Evolutionary conservation across 192 early-diverging fungal species (phyloP).

Genomic region (Coemansia sp.): DNA sequence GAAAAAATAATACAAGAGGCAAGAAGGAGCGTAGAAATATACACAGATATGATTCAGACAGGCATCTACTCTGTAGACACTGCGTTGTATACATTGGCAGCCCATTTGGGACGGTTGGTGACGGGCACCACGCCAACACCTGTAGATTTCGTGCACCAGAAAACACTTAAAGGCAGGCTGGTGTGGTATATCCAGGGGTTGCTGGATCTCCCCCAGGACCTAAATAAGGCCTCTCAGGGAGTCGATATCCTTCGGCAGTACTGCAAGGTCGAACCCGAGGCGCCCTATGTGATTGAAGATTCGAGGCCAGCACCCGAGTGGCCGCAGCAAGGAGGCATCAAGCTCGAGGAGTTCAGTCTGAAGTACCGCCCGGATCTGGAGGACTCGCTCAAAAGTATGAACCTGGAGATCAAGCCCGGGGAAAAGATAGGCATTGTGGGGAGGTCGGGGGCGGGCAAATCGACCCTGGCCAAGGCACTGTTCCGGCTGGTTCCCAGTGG

Average conservation of each 20-base stretch:
- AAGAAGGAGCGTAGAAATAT: not conserved
- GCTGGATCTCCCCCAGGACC: not conserved
- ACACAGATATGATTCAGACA: too few species aligned
- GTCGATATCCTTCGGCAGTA: conserved; percentile 53
- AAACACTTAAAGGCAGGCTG: not conserved
- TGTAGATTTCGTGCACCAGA: conserved; percentile 2
- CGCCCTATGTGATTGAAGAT: conserved; percentile 18
- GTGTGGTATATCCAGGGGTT: not conserved
- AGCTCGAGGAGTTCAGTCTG: conserved; percentile 51
- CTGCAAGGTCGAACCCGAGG: conserved; percentile 47
- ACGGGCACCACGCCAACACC: conserved; percentile 56
- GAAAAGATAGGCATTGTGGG: conserved; percentile 66
- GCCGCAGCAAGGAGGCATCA: conserved; percentile 57
- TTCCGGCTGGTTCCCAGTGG: conserved; percentile 59
- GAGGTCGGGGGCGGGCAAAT: conserved; percentile 70
- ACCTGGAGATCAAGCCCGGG: conserved; percentile 52
- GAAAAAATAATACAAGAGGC: conserved; percentile 7
- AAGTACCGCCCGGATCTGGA: conserved; percentile 51
- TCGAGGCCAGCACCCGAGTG: conserved; percentile 45
- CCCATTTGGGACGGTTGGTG: too few species aligned
- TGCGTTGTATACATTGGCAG: too few species aligned
- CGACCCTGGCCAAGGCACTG: conserved; percentile 53
- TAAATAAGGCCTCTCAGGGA: not conserved
- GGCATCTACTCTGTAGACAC: too few species aligned
- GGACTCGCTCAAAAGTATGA: conserved; percentile 57